Evolutionary conservation across 2,329 filamentous ascomycete genomes (phyloP).

Genomic region (Diaporthe australafricana): DNA sequence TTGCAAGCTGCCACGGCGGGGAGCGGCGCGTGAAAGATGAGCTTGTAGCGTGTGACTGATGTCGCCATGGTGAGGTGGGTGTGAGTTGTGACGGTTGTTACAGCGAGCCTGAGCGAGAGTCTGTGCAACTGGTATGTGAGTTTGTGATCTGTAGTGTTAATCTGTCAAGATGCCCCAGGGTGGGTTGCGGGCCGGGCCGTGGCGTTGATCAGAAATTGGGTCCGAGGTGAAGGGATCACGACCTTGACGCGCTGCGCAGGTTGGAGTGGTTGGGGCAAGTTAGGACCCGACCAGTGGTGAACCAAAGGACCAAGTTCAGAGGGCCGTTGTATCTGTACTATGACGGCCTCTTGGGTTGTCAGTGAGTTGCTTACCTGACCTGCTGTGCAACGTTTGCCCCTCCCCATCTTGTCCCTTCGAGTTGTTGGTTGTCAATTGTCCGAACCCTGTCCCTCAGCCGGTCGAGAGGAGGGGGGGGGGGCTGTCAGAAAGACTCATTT

Average conservation of each 20-base stretch:
- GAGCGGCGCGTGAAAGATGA: conserved; percentile 64
- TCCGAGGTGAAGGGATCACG: background rate
- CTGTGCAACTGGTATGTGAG: no score
- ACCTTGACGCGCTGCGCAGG: background rate
- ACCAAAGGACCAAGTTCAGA: no score
- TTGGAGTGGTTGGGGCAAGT: background rate
- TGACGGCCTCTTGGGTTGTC: no score
- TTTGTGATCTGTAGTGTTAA: background rate
- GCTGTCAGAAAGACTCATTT: no score
- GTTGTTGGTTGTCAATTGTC: no score
- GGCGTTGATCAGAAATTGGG: background rate
- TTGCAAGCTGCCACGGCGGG: conserved; percentile 62
- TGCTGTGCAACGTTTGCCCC: no score
- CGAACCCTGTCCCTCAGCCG: no score
- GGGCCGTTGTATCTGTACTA: no score
- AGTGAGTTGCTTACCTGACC: no score
- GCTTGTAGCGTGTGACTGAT: conserved; percentile 40
- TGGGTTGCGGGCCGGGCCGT: conserved; percentile 8
- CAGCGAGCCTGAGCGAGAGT: background rate
- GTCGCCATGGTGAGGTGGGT: conserved; percentile 14
- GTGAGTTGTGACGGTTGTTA: background rate
- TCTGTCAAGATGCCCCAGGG: background rate
- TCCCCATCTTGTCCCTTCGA: no score
- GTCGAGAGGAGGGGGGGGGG: no score
- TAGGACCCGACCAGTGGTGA: background rate